Base-by-base conservation (phyloP, 2,329 filamentous ascomycete genomes). In the Gyromitra esculenta region DNA sequence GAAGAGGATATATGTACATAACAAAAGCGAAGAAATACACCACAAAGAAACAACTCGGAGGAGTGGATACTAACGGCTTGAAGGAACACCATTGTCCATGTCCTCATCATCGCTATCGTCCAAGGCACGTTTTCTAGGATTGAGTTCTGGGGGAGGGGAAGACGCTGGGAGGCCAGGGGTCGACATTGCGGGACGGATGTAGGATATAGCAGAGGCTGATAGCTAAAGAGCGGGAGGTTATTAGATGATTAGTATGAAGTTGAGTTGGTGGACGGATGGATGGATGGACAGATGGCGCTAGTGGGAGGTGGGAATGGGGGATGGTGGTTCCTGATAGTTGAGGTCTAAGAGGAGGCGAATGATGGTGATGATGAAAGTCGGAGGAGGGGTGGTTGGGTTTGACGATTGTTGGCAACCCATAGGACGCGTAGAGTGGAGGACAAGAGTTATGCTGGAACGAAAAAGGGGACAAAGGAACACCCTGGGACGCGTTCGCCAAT, bases 61-160 rank as follows among this genome's bases (percentile, higher is more conserved):
- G 69, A 31, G 25, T 31, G 25, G 21, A 5, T 52, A 77, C 75
- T 77, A 18, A 77, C 75, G 75, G 43, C 76, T 77, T 52, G 73
- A 77, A 73, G 67, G 73, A 18, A 75, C 77, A 72, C 78, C 82
- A 78, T 73, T 79, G 72, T 74, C 75, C 66, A 79, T 78, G 37
- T 74, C 80, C 25, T 79, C 76, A 25, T 80, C 79, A 71, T 75
- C 73, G 5, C 62, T 62, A 48, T 75, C 77, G 45, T 80, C 79
- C 48, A 78, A 54, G 35, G 62, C 73, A 54, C 78, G 78, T 62
- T 79, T 79, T 37, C 78, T 67, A 35, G 78, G 72, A 57, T 77
- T 78, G n/a, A 60, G 65, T 41, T 76, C 73, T 35, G 78, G 78
- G 21, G 78, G 78, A 9, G 77, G 64, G 52, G 78, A 79, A 37